Evolutionary conservation across 2,329 filamentous ascomycete genomes (phyloP), one percentile per base, ranked within the genome.

Genomic region (Sclerotinia trifoliorum): DNA sequence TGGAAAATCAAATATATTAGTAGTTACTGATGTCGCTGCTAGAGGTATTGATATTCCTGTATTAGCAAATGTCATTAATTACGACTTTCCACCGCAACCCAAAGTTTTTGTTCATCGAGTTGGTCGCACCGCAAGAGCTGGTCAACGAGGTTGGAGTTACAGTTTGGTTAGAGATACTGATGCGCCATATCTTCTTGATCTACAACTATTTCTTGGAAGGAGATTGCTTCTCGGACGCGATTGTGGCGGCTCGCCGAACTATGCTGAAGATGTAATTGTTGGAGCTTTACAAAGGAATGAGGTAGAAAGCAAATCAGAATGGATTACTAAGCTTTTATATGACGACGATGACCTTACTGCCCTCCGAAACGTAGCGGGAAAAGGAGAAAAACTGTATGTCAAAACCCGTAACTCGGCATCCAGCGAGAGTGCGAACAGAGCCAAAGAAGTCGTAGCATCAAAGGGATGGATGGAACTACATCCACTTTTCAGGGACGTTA

Each of bases 61-160:
- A 58, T 84, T 99, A 48, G 94, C 93, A 68, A 98, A 99, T 77
- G 95, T 99, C 69, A 94, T 99, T 82, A 98, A 99, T 82, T 99
- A 96, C 80, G 94, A 98, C 77, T 99, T 99, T 72, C 94, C 95
- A 3, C 91, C 94, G 1, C 95, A 98, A 76, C 93, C 95, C 26
- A 99, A 99, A 80, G 89, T 99, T 54, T 99, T 96, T 75, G 91
- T 99, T 39, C 95, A 99, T 80, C 90, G 95, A 77, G 95, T 99
- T 58, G 95, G 95, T 75, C 90, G 95, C 80, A 99, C 96, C 35
- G 96, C 95, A 52, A 88, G 95, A 85, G 96, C 96, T 56, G 95
- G 94, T 19, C 90, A 93, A 75, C 88, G 90, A 72, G 95, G 95
- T 71, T 98, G 95, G 95, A 91, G 90, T 80, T 99, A 97, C 80